These are phyloP conservation scores for Pelagophyceae sp. DNA, from an alignment of 352 stramenopile species.

Conservation along the genomic window DNA sequence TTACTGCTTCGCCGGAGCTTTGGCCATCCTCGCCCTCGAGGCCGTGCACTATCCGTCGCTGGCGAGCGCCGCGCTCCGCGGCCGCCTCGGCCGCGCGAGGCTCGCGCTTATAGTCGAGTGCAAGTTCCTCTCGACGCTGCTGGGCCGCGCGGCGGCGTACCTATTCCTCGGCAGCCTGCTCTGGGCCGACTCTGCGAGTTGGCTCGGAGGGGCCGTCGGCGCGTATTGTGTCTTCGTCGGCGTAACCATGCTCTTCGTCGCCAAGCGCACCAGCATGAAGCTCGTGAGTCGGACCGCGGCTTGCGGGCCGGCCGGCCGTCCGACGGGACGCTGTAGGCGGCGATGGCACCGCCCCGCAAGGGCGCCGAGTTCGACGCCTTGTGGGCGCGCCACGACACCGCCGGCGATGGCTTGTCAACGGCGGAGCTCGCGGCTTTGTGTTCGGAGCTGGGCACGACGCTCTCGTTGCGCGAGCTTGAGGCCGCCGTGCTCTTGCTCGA, in stretches of 20 bases:
- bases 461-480: not conserved
- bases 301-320: no score
- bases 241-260: conserved; percentile 1
- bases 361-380: not conserved
- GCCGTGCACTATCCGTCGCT: not conserved
- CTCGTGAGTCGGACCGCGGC: not conserved
- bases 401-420: not conserved
- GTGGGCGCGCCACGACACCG: conserved; percentile 4
- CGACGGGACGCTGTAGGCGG: no score
- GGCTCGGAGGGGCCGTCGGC: not conserved
- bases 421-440: conserved; percentile 11
- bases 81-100: not conserved
- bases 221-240: not conserved
- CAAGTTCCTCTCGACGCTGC: not conserved
- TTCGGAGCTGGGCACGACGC: conserved; percentile 19
- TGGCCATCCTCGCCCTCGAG: not conserved
- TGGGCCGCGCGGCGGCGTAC: not conserved
- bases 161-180: not conserved
- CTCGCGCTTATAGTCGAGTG: not conserved
- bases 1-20: not conserved
- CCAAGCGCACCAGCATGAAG: not conserved
- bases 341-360: no score
- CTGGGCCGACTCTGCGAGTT: not conserved
- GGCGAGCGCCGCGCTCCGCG: no score
- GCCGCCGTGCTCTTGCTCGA: not conserved